A percentile compares a stretch with the other conserved stretches of the same genome.
Conservation (phyloP, 805 yeast genomes). For the Ogataea parapolymorpha region DNA sequence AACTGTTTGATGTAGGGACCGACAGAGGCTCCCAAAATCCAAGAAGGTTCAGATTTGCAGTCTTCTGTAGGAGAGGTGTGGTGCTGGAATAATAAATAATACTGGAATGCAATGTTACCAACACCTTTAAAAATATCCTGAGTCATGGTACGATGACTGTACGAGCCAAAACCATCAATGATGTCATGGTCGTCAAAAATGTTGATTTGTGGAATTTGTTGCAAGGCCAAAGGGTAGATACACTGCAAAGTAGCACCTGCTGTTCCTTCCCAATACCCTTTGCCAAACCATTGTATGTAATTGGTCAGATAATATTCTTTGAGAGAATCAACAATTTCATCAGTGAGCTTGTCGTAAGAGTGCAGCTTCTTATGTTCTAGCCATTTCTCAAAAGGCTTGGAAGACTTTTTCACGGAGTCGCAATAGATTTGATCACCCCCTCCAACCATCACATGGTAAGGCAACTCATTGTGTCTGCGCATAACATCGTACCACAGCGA, state of each 20-base stretch:
- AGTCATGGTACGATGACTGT: constrained; percentile 69
- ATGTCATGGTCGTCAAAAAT: constrained; percentile 95
- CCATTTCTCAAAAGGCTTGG: constrained; percentile 61
- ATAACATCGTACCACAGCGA: constrained; percentile 86
- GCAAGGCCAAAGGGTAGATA: constrained; percentile 69
- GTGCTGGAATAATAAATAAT: constrained; percentile 90
- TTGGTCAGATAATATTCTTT: constrained; percentile 66
- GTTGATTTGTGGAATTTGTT: constrained; percentile 82
- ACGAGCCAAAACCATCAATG: constrained; percentile 94
- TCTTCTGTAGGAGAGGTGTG: constrained; percentile 52
- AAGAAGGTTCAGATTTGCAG: constrained; percentile 44
- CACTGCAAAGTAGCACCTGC: constrained; percentile 64
- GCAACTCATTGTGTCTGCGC: constrained; percentile 53
- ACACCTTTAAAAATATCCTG: constrained; percentile 65
- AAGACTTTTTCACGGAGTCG: constrained; percentile 68
- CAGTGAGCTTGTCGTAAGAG: constrained; percentile 39
- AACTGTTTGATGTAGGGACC: constrained; percentile 71
- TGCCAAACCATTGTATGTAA: constrained; percentile 86
- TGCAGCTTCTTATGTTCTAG: constrained; percentile 47
- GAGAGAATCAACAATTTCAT: constrained; percentile 51
- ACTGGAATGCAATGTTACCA: constrained; percentile 78
- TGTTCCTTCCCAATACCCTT: constrained; percentile 77
- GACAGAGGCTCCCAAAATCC: constrained; percentile 55
- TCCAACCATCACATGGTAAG: constrained; percentile 92
- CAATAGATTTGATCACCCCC: constrained; percentile 97